Evolutionary conservation across 345 rosid species (phyloP), one percentile per base, ranked within the genome.

Genomic region (Cardiospermum halicacabum): DNA sequence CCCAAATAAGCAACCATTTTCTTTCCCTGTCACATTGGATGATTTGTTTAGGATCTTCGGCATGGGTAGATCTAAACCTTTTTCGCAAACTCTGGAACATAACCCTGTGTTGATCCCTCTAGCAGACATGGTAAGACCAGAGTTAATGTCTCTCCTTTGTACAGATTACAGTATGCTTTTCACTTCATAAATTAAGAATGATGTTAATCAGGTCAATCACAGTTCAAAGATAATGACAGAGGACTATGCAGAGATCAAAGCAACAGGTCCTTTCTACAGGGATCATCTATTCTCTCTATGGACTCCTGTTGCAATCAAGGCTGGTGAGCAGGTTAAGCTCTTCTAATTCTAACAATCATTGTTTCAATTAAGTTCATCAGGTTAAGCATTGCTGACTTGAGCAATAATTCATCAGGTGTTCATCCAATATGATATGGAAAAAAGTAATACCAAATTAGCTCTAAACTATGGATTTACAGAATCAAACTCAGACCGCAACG

Each of bases 11-110:
- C 62, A 76, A 66, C 76, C 88, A 18, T 90, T 93, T 77, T 84
- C 97, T 34, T 72, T 79, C n/a, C 64, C 78, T 60, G 71, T 88
- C 66, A 78, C 96, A 27, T 69, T 70, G 19, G 85, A 85, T 58
- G 92, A 86, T 72, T 88, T 93, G 75, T 67, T 78, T 2, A 85
- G 98, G 98, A 97, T 92, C n/a, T 88, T 85, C 67, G 95, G 96
- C 66, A 83, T 90, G 65, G 94, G n/a, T 6, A 47, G 51, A 47
- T 47, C 51, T 16, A 47, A 24, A 47, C 22, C 51, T 32, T 93
- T 88, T 77, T 85, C 97, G 19, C 86, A 86, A 31, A 91, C 88
- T 50, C 91, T 85, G 47, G 98, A 88, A 61, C 88, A 90, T 76
- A 79, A 88, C 70, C 96, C 90, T 60, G 89, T 88, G 66, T 70